Percentiles rank a stretch among this genome's conserved stretches.
Evolutionary conservation across 768 basidiomycete genomes (phyloP).

Genomic region (Lactarius quietus): DNA sequence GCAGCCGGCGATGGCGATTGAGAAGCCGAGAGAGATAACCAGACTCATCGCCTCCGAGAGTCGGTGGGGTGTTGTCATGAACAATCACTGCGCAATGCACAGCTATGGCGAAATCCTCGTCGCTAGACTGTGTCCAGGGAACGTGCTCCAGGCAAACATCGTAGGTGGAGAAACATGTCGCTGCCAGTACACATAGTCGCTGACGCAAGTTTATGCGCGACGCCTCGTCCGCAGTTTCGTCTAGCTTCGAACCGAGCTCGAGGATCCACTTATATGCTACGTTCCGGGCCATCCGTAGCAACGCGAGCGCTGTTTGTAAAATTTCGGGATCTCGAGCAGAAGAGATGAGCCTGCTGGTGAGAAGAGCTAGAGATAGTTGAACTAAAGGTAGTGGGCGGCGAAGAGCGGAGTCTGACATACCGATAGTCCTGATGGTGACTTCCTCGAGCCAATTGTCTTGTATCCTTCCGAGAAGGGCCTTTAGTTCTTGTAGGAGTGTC

Average conservation of each 20-base stretch:
- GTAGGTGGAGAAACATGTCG: slow-evolving; percentile 11
- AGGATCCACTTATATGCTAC: slow-evolving; percentile 2
- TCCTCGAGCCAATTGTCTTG: slow-evolving; percentile 40
- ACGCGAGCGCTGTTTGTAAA: background rate
- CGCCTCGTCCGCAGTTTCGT: background rate
- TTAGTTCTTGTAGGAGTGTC: slow-evolving; percentile 37
- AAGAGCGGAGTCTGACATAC: background rate
- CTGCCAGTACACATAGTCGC: slow-evolving; percentile 9
- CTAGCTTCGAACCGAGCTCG: slow-evolving; percentile 1
- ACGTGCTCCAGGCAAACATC: slow-evolving; percentile 3
- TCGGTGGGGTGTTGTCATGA: slow-evolving; percentile 3
- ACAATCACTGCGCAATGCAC: slow-evolving; percentile 15
- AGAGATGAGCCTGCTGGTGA: slow-evolving; percentile 10
- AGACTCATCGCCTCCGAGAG: background rate
- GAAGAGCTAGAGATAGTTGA: background rate
- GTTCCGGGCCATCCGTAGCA: slow-evolving; percentile 7
- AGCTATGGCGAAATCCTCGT: slow-evolving; percentile 5
- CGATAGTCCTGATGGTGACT: slow-evolving; percentile 11
- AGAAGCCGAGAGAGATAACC: slow-evolving; percentile 1
- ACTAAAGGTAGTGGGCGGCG: background rate
- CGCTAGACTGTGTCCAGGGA: background rate
- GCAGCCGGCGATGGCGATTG: background rate
- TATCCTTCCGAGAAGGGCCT: slow-evolving; percentile 35
- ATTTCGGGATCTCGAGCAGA: background rate
- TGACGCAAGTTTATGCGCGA: background rate